Base-by-base conservation (phyloP, 2,329 filamentous ascomycete species). In the Clarireedia sp. region DNA sequence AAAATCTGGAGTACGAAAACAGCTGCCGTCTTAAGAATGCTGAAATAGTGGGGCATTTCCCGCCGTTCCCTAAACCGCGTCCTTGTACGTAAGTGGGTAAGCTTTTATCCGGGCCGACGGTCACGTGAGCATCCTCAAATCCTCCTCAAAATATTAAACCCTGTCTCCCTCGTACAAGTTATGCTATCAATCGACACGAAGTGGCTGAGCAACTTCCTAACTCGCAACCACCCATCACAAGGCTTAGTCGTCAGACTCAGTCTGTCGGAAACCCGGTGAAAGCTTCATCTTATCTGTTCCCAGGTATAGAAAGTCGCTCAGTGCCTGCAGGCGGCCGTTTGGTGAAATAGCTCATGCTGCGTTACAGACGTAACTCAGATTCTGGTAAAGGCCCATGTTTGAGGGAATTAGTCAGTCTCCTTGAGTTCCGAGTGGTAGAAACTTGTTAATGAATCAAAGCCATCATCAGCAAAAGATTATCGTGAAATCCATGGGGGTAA, bases 321-420 rank as follows among this genome's bases (percentile, higher is more conserved):
- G n/a, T 17, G 7, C 19, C 21, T 45, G 37, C 38, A 50, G 33
- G 19, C 8, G 33, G 37, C 37, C 52, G 37, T 24, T 23, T 41
- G 23, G 37, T 24, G 16, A 26, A 50, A 54, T 50, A 37, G 52
- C 52, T 54, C 52, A 54, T 49, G 3, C 19, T 50, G 37, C 52
- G 29, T 23, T 19, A 44, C 52, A 33, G 7, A 36, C 33, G 29
- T 17, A 9, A 36, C 9, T 21, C 19, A 10, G 14, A 23, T 41
- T 33, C n/a, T 36, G 21, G 36, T 36, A 19, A 23, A 14, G 8
- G 6, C 21, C 21, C 12, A 3, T 45, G 17, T 10, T 26, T 54
- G 51, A 49, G 44, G 44, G 51, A 54, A 54, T 50, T 54, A 36
- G 24, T 36, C 26, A 26, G 26, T n/a, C 14, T 50, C 17, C 5